A percentile compares a stretch with the other conserved stretches of the same genome.
Conservation (phyloP, 495 filamentous ascomycete genomes). For the Aspergillus funiculosus region DNA sequence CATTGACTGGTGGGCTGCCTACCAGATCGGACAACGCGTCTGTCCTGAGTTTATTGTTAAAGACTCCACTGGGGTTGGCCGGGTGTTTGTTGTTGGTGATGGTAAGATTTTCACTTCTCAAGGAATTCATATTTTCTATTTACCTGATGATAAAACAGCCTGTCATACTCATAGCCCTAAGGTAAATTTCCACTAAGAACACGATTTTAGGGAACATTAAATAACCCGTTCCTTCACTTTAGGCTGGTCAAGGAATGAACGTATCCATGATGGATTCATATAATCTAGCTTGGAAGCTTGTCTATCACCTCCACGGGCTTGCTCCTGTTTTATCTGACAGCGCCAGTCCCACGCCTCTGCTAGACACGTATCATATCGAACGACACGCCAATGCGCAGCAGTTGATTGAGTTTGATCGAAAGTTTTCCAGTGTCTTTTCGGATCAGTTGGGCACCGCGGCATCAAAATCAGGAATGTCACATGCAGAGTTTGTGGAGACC, state of each 20-base stretch:
- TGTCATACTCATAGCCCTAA: constrained; percentile 18
- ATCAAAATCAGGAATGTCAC: constrained; percentile 32
- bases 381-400: constrained; percentile 60
- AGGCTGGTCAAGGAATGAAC: constrained; percentile 81
- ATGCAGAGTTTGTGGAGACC: constrained; percentile 43
- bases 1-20: constrained; percentile 26
- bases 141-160: constrained; percentile 1
- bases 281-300: constrained; percentile 80
- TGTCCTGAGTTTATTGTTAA: neutral
- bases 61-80: neutral
- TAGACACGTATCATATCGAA: constrained; percentile 64
- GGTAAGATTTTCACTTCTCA: constrained; percentile 26
- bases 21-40: constrained; percentile 35
- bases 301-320: constrained; percentile 58
- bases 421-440: constrained; percentile 44
- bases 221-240: neutral
- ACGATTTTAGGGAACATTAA: neutral
- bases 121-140: neutral
- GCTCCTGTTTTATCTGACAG: constrained; percentile 20
- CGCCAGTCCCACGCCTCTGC: constrained; percentile 43
- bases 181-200: neutral
- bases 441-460: constrained; percentile 32
- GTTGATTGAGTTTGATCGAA: constrained; percentile 65
- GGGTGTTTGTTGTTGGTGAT: constrained; percentile 57
- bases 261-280: constrained; percentile 74